These are phyloP conservation scores for Lanmaoa rubissima DNA, from an alignment of 768 basidiomycete species.

Conservation along the genomic window DNA sequence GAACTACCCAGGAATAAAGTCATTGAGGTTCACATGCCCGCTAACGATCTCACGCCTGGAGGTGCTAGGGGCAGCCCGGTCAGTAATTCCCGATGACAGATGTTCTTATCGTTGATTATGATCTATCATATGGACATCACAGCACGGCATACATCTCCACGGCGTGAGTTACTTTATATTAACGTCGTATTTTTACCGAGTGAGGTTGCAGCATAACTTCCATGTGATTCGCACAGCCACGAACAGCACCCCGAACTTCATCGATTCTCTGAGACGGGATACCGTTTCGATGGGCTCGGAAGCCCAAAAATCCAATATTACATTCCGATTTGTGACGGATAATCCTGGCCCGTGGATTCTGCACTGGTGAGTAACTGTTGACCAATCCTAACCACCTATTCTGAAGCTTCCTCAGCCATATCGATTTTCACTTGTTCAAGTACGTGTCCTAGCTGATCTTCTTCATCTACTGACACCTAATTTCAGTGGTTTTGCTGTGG, in stretches of 20 bases:
- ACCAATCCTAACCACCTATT: neutral
- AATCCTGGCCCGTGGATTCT: slow-evolving; percentile 65
- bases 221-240: slow-evolving; percentile 37
- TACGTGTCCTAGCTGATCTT: slow-evolving; percentile 7
- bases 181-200: neutral
- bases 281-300: slow-evolving; percentile 33
- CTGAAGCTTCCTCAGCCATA: slow-evolving; percentile 24
- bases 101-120: neutral
- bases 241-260: slow-evolving; percentile 33
- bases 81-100: slow-evolving; percentile 5
- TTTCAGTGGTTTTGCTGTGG: slow-evolving; percentile 31
- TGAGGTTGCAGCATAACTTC: slow-evolving; percentile 35
- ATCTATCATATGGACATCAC: neutral
- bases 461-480: slow-evolving; percentile 1
- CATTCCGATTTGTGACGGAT: slow-evolving; percentile 60
- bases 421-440: slow-evolving; percentile 31
- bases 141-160: slow-evolving; percentile 43
- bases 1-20: slow-evolving; percentile 44
- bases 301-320: slow-evolving; percentile 41
- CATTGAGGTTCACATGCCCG: slow-evolving; percentile 49
- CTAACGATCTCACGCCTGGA: slow-evolving; percentile 30
- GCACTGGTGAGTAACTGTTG: slow-evolving; percentile 33
- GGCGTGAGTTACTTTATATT: slow-evolving; percentile 30
- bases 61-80: slow-evolving; percentile 38
- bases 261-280: slow-evolving; percentile 38